phyloP scores from a whole-genome alignment of 2,329 filamentous ascomycete genomes.

The Fusarium oxysporum region DNA sequence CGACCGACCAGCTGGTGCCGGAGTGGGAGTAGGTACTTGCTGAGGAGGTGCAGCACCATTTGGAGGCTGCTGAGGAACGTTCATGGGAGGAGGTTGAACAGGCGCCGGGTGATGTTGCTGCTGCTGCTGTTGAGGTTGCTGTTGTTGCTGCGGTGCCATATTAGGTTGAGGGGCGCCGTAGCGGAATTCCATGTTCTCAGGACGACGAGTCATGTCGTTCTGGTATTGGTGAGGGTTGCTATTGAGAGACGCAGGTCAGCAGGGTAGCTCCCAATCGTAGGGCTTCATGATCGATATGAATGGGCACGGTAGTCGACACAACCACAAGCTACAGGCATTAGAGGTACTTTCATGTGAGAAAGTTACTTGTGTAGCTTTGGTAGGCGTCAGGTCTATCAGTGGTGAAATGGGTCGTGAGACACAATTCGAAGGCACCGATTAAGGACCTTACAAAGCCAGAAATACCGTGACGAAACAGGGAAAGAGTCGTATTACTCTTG shows the following conservation, averaged over 20 bases:
- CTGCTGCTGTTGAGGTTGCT: slow-evolving; percentile 47
- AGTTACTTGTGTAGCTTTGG: slow-evolving; percentile 23
- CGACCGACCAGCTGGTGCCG: slow-evolving; percentile 53
- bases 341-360: slow-evolving; percentile 18
- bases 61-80: slow-evolving; percentile 56
- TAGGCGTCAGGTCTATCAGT: slow-evolving; percentile 27
- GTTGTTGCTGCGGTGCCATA: slow-evolving; percentile 52
- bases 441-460: slow-evolving; percentile 8
- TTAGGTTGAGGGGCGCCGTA: slow-evolving; percentile 55
- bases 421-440: not conserved
- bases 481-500: slow-evolving; percentile 32
- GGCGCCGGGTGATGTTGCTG: slow-evolving; percentile 54
- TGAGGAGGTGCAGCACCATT: slow-evolving; percentile 49
- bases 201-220: slow-evolving; percentile 61
- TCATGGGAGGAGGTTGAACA: slow-evolving; percentile 52
- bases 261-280: slow-evolving; percentile 41
- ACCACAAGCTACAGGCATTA: slow-evolving; percentile 11
- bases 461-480: slow-evolving; percentile 31
- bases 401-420: slow-evolving; percentile 35
- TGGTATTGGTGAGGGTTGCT: slow-evolving; percentile 62
- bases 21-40: slow-evolving; percentile 54
- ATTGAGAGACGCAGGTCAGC: slow-evolving; percentile 47
- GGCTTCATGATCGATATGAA: slow-evolving; percentile 43
- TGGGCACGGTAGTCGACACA: slow-evolving; percentile 35
- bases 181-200: slow-evolving; percentile 58